Percentiles rank a stretch among this genome's conserved stretches.
phyloP scores from a whole-genome alignment of 2,329 filamentous ascomycete genomes.

The Talaromyces amestolkiae region DNA sequence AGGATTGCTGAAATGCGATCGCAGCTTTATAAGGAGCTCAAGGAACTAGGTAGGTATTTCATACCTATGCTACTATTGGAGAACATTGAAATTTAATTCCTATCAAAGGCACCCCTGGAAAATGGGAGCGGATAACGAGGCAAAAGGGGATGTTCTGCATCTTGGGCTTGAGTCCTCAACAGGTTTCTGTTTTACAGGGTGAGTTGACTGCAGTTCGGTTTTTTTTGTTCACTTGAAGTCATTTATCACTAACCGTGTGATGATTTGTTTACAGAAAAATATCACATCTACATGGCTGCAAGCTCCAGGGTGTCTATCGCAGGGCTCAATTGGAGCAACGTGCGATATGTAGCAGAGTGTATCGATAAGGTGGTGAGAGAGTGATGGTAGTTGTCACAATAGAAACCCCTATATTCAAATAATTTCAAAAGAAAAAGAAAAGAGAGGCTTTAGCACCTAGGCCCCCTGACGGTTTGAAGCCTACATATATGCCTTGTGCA shows the following conservation, averaged over 20 bases:
- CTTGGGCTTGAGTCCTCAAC: constrained; percentile 45
- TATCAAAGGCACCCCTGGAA: constrained; percentile 64
- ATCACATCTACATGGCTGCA: constrained; percentile 58
- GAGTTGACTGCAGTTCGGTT: background rate
- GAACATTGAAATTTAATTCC: background rate
- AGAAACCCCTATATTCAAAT: too few relatives aligned
- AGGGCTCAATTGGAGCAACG: constrained; percentile 63
- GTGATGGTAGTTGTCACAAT: too few relatives aligned
- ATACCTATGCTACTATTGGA: background rate
- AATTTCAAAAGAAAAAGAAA: too few relatives aligned
- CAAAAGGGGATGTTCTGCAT: constrained; percentile 99
- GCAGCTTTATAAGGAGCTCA: constrained; percentile 70
- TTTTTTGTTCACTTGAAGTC: background rate
- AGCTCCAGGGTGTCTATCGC: constrained; percentile 96
- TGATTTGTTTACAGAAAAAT: constrained; percentile 32
- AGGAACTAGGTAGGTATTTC: constrained; percentile 60
- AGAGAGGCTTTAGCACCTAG: too few relatives aligned
- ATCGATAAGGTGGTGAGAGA: background rate
- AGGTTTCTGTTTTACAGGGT: constrained; percentile 40
- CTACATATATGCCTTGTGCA: too few relatives aligned
- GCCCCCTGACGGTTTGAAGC: too few relatives aligned
- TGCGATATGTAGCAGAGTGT: background rate
- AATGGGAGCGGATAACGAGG: constrained; percentile 55
- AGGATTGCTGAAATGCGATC: constrained; percentile 88
- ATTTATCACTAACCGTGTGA: background rate